phyloP scores from a whole-genome alignment of 345 rosid species.

The Eucalyptus lansdowneana region DNA sequence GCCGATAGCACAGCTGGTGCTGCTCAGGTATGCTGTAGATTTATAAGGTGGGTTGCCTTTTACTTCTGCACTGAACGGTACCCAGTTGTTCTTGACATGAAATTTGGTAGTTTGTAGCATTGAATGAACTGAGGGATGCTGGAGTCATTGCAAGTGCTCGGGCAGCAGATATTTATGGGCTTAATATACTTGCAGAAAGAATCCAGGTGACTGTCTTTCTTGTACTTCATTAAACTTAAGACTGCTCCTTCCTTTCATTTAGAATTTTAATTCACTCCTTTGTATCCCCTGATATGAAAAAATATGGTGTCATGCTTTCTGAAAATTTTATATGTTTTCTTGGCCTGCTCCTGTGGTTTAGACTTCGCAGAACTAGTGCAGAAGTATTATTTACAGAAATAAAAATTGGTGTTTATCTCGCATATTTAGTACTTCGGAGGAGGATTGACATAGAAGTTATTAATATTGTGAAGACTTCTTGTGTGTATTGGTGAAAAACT shows the following conservation, averaged over 20 bases:
- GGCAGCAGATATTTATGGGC: slow-evolving; percentile 73
- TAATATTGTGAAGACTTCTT: neutral
- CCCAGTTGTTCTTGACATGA: neutral
- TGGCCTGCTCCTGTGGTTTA: neutral
- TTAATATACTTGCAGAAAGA: slow-evolving; percentile 46
- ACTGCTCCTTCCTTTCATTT: neutral
- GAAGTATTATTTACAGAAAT: neutral
- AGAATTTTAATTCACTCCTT: neutral
- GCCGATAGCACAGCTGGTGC: slow-evolving; percentile 37
- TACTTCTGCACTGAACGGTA: neutral
- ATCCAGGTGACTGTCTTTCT: slow-evolving; percentile 25
- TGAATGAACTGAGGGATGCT: slow-evolving; percentile 32
- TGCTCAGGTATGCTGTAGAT: slow-evolving; percentile 22
- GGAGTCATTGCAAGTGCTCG: slow-evolving; percentile 67
- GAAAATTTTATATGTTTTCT: neutral
- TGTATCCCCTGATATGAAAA: neutral
- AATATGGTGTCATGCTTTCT: neutral
- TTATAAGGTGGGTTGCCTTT: neutral
- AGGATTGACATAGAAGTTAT: neutral
- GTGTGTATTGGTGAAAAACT: neutral
- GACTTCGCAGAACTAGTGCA: neutral
- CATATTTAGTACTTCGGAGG: neutral
- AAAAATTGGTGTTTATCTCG: neutral
- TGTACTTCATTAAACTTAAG: neutral
- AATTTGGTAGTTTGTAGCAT: slow-evolving; percentile 28